Evolutionary conservation across 495 filamentous ascomycete species (phyloP), one percentile per base, ranked within the genome.

Genomic region (Beverwykella pulmonaria): DNA sequence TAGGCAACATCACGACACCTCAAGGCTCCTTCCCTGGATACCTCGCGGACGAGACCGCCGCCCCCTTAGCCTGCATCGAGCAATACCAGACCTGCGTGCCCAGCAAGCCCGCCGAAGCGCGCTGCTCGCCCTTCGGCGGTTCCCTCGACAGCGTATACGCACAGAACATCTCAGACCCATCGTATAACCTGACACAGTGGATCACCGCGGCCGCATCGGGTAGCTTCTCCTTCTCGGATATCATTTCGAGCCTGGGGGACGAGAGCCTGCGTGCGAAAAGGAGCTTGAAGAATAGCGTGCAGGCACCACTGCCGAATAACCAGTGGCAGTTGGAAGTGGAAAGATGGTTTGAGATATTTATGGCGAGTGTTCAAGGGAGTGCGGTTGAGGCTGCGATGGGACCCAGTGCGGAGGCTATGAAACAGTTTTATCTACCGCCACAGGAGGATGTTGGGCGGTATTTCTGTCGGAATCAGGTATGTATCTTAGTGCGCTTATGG

Each of bases 81-180:
- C 55, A 69, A 56, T 54, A 50, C 50, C 67, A 69, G 27, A 53
- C 46, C 47, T 69, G 67, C 55, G 64, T 65, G n/a, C 67, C 67
- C 6, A 46, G 47, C 22, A 23, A 48, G 5, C 23, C 58, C 23
- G 50, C 9, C 20, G 47, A 26, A 15, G 1, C 27, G 1, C 25
- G 63, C 12, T 68, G 65, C 30, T 29, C 39, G 19, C 59, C 65
- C 9, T 39, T 68, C 2, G 23, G 61, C 5, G 57, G 64, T 22
- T 29, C 23, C n/a, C 44, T 29, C 1, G 26, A 52, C 47, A 32
- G 47, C 23, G 32, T 48, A 7, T 20, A 50, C 19, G 32, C 30
- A 1, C 15, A 20, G 2, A 30, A 52, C 12, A 14, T 61, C 17
- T 52, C 49, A 9, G 22, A 61, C 10, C 12, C 22, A 12, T 5